These are phyloP conservation scores for Aspergillus japonicus DNA, from an alignment of 2,329 filamentous ascomycete species.

Conservation along the genomic window DNA sequence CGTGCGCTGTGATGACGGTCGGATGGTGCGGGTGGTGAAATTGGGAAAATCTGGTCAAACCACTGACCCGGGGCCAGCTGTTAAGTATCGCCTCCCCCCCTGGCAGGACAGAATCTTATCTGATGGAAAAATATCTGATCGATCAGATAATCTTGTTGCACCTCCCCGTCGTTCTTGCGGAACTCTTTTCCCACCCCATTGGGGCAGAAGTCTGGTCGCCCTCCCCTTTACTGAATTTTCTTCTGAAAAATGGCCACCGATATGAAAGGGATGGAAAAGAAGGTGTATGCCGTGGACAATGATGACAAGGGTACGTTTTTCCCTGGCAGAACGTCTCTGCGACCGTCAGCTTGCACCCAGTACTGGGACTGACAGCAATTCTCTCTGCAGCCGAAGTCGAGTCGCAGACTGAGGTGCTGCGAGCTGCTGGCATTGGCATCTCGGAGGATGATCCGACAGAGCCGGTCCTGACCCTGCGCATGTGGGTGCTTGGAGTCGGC, in stretches of 20 bases:
- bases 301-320: not conserved
- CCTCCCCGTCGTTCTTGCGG: not conserved
- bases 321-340: not conserved
- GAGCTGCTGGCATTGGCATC: constrained; percentile 48
- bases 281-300: not conserved
- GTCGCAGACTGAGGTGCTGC: constrained; percentile 18
- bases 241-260: constrained; percentile 1
- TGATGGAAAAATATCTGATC: constrained; percentile 27
- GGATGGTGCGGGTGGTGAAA: not conserved
- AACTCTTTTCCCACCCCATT: not conserved
- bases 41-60: not conserved
- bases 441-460: constrained; percentile 51
- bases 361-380: not conserved
- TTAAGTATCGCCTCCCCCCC: not conserved
- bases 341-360: not conserved
- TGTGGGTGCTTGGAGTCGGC: constrained; percentile 18
- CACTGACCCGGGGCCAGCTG: not conserved
- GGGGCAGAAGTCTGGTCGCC: not conserved
- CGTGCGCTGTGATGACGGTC: not conserved
- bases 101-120: constrained; percentile 19
- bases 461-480: constrained; percentile 24
- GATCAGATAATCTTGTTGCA: constrained; percentile 12
- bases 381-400: not conserved
- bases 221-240: not conserved
- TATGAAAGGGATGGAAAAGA: not conserved